Percentiles rank a stretch among this genome's conserved stretches.
Conservation (phyloP, 768 basidiomycete genomes). For the Collybia nuda region DNA sequence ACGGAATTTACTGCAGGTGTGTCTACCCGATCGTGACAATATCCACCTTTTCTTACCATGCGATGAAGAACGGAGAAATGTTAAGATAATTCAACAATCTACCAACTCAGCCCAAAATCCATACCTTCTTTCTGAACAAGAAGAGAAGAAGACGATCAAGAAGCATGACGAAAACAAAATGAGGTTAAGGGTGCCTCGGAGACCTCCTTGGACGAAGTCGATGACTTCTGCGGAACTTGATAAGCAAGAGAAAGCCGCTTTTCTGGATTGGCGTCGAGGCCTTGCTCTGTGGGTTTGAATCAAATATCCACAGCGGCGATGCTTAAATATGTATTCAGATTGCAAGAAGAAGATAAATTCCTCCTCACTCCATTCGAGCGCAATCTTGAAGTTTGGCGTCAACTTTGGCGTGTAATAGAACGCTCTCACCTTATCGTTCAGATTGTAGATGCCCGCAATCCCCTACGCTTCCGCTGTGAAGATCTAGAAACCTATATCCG, state of each 20-base stretch:
- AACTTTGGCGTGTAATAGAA: constrained; percentile 96
- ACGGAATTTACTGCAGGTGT: constrained; percentile 94
- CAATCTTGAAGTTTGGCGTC: constrained; percentile 97
- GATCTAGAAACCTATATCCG: constrained; percentile 85
- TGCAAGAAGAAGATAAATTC: constrained; percentile 85
- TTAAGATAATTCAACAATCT: constrained; percentile 71
- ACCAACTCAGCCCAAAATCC: constrained; percentile 69
- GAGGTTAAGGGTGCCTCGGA: constrained; percentile 81
- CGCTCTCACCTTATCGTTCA: constrained; percentile 93
- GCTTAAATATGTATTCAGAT: constrained; percentile 42
- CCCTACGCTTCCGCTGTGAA: constrained; percentile 87
- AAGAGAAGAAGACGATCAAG: constrained; percentile 72
- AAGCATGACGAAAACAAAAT: constrained; percentile 75
- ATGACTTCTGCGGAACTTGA: constrained; percentile 83
- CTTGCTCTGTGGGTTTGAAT: constrained; percentile 75
- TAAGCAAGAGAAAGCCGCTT: constrained; percentile 84
- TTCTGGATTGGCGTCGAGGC: constrained; percentile 90
- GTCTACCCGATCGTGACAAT: constrained; percentile 14
- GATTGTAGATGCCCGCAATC: constrained; percentile 96
- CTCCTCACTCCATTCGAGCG: constrained; percentile 97
- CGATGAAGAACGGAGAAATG: constrained; percentile 67
- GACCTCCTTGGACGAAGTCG: constrained; percentile 85
- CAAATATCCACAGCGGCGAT: neutral
- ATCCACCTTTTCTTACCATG: constrained; percentile 4
- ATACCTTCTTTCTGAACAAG: constrained; percentile 77